These are phyloP conservation scores for Primulina eburnea DNA, from an alignment of 257 asterid genomes.

Conservation along the genomic window DNA sequence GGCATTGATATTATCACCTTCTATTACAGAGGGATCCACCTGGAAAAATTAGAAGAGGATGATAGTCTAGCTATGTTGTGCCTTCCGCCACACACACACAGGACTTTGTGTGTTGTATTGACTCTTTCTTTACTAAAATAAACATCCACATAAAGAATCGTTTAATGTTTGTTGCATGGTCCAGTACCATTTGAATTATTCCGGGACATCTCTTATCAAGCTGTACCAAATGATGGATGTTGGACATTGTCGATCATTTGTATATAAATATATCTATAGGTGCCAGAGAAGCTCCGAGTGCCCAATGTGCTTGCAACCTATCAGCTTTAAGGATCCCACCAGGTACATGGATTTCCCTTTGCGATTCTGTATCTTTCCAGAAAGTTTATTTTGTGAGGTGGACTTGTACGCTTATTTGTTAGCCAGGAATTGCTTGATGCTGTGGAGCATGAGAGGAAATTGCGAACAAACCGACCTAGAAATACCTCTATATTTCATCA, in stretches of 20 bases:
- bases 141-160: not conserved
- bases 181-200: not conserved
- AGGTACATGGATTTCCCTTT: slow-evolving; percentile 39
- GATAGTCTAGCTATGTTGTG: not conserved
- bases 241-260: not conserved
- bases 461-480: slow-evolving; percentile 86
- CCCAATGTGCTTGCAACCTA: slow-evolving; percentile 92
- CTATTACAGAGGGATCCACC: not conserved
- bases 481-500: slow-evolving; percentile 85
- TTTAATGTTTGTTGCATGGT: not conserved
- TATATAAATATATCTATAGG: slow-evolving; percentile 38
- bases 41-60: not conserved
- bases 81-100: not conserved
- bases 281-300: slow-evolving; percentile 92
- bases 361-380: not conserved
- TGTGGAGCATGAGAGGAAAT: slow-evolving; percentile 80
- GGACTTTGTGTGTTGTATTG: not conserved
- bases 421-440: slow-evolving; percentile 98
- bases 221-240: not conserved
- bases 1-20: not conserved
- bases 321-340: slow-evolving; percentile 82
- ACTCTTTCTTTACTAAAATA: not conserved
- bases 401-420: slow-evolving; percentile 25
- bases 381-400: not conserved
- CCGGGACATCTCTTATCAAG: not conserved